Conservation (phyloP, 495 filamentous ascomycete genomes). For the Lasiosphaeris hirsuta region DNA sequence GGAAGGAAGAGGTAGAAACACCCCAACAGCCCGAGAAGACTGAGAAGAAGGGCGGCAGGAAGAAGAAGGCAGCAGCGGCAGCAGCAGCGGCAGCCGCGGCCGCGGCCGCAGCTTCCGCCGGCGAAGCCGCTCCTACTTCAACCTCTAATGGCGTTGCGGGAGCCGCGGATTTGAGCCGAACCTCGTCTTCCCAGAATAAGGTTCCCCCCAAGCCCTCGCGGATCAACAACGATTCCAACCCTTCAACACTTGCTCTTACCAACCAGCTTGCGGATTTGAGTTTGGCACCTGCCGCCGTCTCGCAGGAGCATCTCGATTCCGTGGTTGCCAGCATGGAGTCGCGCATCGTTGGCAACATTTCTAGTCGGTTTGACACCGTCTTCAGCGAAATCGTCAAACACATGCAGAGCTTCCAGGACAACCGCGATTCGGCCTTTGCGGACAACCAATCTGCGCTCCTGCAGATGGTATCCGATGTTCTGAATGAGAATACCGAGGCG, state of each 20-base stretch:
- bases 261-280: constrained; percentile 16
- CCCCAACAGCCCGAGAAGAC: constrained; percentile 42
- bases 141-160: constrained; percentile 18
- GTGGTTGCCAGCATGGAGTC: constrained; percentile 44
- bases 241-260: constrained; percentile 13
- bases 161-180: constrained; percentile 21
- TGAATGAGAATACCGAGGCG: constrained; percentile 86
- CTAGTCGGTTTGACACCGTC: constrained; percentile 39
- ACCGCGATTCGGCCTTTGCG: constrained; percentile 27
- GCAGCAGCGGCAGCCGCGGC: constrained; percentile 33
- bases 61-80: constrained; percentile 42
- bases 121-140: background rate
- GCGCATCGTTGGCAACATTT: constrained; percentile 42
- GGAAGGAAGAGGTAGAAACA: constrained; percentile 37
- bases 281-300: constrained; percentile 21
- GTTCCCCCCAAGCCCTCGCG: constrained; percentile 26
- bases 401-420: constrained; percentile 32
- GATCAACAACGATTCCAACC: constrained; percentile 20
- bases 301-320: constrained; percentile 43
- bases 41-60: constrained; percentile 48
- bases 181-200: constrained; percentile 23
- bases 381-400: constrained; percentile 42
- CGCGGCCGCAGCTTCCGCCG: constrained; percentile 13
- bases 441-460: constrained; percentile 56
- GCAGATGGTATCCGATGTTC: constrained; percentile 78